Evolutionary conservation across 495 filamentous ascomycete species (phyloP).

Genomic region (Penicillium taxi): DNA sequence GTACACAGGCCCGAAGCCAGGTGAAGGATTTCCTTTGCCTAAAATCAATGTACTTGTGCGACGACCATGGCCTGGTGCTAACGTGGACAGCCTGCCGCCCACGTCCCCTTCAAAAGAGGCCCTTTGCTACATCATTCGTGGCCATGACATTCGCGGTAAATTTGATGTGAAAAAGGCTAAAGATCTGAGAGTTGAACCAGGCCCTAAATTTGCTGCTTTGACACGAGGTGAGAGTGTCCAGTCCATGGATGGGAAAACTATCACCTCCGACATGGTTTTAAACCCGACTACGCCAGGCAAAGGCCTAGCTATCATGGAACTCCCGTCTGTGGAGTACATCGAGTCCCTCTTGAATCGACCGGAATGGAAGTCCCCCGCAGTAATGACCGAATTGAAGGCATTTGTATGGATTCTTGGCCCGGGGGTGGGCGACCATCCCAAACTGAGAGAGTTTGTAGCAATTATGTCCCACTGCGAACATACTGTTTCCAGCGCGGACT

Average conservation of each 20-base stretch:
- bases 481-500: constrained; percentile 62
- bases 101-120: constrained; percentile 57
- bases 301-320: constrained; percentile 72
- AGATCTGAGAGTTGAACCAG: constrained; percentile 47
- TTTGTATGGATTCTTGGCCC: constrained; percentile 77
- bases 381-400: constrained; percentile 58
- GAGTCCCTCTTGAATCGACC: constrained; percentile 54
- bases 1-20: constrained; percentile 60
- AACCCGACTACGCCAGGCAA: constrained; percentile 45
- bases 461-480: constrained; percentile 55
- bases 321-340: constrained; percentile 63
- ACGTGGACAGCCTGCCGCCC: constrained; percentile 53
- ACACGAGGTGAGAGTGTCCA: constrained; percentile 47
- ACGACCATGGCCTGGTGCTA: constrained; percentile 74
- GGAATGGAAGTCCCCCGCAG: constrained; percentile 61
- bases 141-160: constrained; percentile 65
- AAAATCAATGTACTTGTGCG: constrained; percentile 69
- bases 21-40: constrained; percentile 37
- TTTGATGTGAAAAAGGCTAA: constrained; percentile 61
- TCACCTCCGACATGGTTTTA: constrained; percentile 62
- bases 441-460: constrained; percentile 60
- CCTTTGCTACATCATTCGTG: constrained; percentile 77
- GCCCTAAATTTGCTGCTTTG: constrained; percentile 46
- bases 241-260: constrained; percentile 44
- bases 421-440: constrained; percentile 52